These are phyloP conservation scores for Exsudoporus frostii DNA, from an alignment of 768 basidiomycete species.

Conservation along the genomic window DNA sequence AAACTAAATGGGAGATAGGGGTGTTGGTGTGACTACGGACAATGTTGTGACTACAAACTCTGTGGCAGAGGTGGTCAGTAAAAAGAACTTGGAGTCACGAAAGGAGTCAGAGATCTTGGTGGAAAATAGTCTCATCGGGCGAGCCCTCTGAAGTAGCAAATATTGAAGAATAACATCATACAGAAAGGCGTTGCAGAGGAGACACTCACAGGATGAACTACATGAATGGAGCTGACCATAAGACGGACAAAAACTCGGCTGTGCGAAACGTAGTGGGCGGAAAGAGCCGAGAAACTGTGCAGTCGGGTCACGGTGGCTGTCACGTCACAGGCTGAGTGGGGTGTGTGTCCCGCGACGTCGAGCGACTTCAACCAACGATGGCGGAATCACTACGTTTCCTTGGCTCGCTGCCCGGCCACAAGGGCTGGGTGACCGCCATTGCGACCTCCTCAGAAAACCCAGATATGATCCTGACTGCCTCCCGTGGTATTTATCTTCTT, in stretches of 20 bases:
- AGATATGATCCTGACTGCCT: slow-evolving; percentile 98
- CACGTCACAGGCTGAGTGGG: slow-evolving; percentile 39
- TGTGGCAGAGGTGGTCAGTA: slow-evolving; percentile 4
- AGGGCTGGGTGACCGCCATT: slow-evolving; percentile 98
- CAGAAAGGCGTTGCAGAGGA: not conserved
- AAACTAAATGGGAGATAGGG: not conserved
- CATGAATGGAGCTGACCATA: not conserved
- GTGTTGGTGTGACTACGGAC: too few species aligned
- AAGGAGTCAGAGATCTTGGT: slow-evolving; percentile 67
- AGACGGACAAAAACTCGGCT: too few species aligned
- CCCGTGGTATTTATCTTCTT: slow-evolving; percentile 66
- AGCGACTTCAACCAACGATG: slow-evolving; percentile 45
- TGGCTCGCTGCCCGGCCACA: slow-evolving; percentile 89
- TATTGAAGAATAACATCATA: slow-evolving; percentile 51
- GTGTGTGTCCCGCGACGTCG: slow-evolving; percentile 23
- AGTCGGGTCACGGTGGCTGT: slow-evolving; percentile 67
- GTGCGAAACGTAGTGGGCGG: slow-evolving; percentile 7
- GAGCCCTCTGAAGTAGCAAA: slow-evolving; percentile 67
- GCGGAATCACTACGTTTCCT: slow-evolving; percentile 86
- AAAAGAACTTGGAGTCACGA: not conserved
- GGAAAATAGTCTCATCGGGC: slow-evolving; percentile 60
- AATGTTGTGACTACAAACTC: too few species aligned
- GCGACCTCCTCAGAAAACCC: slow-evolving; percentile 99
- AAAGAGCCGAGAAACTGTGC: slow-evolving; percentile 48
- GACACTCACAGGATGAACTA: slow-evolving; percentile 17